A percentile compares a stretch with the other conserved stretches of the same genome.
Conservation (phyloP, 2,329 filamentous ascomycete species). For the Trichoderma oligosporum region DNA sequence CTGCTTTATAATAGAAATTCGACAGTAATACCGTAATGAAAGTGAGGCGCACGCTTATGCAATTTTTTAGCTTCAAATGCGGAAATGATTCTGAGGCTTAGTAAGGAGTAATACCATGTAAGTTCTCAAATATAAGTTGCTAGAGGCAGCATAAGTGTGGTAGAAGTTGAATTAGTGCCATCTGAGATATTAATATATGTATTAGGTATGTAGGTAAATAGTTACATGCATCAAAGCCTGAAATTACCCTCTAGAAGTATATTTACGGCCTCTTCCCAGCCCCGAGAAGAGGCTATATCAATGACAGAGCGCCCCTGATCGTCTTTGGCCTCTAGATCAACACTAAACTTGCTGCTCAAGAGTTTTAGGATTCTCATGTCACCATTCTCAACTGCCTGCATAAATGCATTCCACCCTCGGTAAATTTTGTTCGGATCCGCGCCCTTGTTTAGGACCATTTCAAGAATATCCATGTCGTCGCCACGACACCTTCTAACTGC, state of each 20-base stretch:
- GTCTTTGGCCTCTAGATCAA: slow-evolving; percentile 51
- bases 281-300: slow-evolving; percentile 55
- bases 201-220: background rate
- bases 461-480: slow-evolving; percentile 56
- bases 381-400: slow-evolving; percentile 63
- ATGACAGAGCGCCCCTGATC: slow-evolving; percentile 52
- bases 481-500: slow-evolving; percentile 57
- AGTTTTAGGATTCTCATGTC: slow-evolving; percentile 52
- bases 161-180: too few species aligned
- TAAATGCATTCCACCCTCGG: slow-evolving; percentile 61
- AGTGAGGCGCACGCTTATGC: too few species aligned
- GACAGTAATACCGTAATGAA: too few species aligned
- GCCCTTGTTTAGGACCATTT: slow-evolving; percentile 59
- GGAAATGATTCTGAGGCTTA: too few species aligned
- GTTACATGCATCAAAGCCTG: background rate
- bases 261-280: slow-evolving; percentile 55
- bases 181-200: background rate
- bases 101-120: too few species aligned
- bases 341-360: slow-evolving; percentile 46
- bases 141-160: too few species aligned
- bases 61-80: too few species aligned
- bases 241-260: slow-evolving; percentile 43
- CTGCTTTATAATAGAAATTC: background rate
- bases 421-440: slow-evolving; percentile 67
- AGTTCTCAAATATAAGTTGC: too few species aligned